These are phyloP conservation scores for Sextonia rubra DNA, from an alignment of 164 flowering plant genomes.

Conservation along the genomic window DNA sequence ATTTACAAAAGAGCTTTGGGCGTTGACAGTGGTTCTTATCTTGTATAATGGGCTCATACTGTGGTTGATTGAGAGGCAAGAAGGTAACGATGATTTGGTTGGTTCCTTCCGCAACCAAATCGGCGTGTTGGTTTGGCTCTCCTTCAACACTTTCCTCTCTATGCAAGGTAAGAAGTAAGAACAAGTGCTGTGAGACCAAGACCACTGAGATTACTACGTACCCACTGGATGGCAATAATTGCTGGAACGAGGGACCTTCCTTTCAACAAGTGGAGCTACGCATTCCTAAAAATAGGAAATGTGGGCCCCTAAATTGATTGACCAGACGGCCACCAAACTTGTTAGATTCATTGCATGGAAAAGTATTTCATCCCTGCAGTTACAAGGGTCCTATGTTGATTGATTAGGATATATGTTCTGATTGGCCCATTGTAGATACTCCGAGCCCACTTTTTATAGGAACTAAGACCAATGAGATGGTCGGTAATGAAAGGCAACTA, in stretches of 20 bases:
- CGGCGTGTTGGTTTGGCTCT: slow-evolving; percentile 20
- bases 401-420: background rate
- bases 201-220: too few species aligned
- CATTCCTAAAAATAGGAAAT: background rate
- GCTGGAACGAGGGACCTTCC: background rate
- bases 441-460: too few species aligned
- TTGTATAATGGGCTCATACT: slow-evolving; percentile 11
- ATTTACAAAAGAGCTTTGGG: slow-evolving; percentile 22
- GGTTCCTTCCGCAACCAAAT: slow-evolving; percentile 16
- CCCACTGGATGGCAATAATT: too few species aligned
- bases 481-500: too few species aligned
- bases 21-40: background rate
- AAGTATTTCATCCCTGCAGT: background rate
- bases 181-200: background rate
- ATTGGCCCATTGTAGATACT: too few species aligned
- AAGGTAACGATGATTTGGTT: slow-evolving; percentile 9
- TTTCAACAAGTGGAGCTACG: background rate
- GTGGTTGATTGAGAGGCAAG: slow-evolving; percentile 12
- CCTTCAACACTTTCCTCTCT: slow-evolving; percentile 23
- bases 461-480: too few species aligned
- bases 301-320: too few species aligned
- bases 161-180: slow-evolving; percentile 8
- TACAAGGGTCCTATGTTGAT: background rate
- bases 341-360: background rate
- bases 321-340: too few species aligned